phyloP scores from a whole-genome alignment of 441 rosid species.

The Bruguiera hainesii region DNA sequence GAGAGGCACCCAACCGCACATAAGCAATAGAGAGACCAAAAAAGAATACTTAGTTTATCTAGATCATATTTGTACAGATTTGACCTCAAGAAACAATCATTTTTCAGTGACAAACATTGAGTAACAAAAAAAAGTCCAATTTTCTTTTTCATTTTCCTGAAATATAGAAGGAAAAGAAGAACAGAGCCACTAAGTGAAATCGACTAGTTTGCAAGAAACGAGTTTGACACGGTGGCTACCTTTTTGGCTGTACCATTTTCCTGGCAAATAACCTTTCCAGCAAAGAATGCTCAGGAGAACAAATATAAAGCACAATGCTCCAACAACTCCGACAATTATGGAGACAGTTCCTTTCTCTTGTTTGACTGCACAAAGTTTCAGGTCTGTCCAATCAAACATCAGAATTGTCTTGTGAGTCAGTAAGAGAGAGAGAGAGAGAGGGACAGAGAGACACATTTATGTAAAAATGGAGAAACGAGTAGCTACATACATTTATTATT shows the following conservation, averaged over 20 bases:
- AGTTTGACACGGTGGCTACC: conserved; percentile 1
- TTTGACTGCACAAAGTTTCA: conserved; percentile 14
- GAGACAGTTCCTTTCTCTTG: conserved; percentile 11
- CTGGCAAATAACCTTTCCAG: conserved; percentile 24
- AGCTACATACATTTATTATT: too few species aligned
- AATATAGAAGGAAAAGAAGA: too few species aligned
- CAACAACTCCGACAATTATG: conserved; percentile 18
- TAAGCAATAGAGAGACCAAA: background rate
- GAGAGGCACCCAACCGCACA: background rate
- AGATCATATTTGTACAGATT: background rate
- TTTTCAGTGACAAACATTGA: too few species aligned
- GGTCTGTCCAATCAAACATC: conserved; percentile 17
- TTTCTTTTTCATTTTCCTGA: too few species aligned
- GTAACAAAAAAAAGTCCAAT: too few species aligned
- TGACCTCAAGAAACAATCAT: background rate
- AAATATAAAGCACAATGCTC: conserved; percentile 19
- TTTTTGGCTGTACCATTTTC: conserved; percentile 13
- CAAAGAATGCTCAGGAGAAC: conserved; percentile 18
- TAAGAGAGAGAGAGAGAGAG: too few species aligned
- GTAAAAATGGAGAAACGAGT: too few species aligned
- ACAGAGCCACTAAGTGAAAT: background rate
- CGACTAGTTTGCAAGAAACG: background rate
- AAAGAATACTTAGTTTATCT: background rate
- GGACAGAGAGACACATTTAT: too few species aligned
- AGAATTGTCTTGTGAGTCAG: background rate